These are phyloP conservation scores for Eutypa lata DNA, from an alignment of 2,329 filamentous ascomycete genomes.

Conservation along the genomic window DNA sequence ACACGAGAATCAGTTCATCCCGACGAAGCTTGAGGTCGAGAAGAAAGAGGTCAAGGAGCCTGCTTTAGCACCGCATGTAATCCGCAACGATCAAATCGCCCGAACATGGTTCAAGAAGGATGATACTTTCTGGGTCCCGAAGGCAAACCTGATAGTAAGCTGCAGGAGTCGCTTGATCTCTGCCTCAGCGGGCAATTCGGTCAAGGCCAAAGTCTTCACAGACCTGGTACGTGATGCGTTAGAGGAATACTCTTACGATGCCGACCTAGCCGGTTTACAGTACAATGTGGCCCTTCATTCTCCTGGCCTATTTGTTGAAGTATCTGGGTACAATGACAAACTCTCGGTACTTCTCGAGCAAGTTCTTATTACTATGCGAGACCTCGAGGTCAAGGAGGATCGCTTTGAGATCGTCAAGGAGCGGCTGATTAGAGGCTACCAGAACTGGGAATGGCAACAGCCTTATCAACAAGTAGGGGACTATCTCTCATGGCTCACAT, in stretches of 20 bases:
- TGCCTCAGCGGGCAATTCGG: constrained; percentile 71
- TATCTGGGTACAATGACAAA: constrained; percentile 96
- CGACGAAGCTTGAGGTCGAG: constrained; percentile 87
- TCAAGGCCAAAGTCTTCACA: constrained; percentile 77
- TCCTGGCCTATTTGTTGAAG: constrained; percentile 71
- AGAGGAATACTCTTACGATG: constrained; percentile 93
- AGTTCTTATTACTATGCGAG: constrained; percentile 77
- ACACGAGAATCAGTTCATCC: constrained; percentile 93
- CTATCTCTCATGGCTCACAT: constrained; percentile 76
- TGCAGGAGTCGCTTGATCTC: constrained; percentile 77
- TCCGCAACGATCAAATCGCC: constrained; percentile 77
- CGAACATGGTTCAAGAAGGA: constrained; percentile 98
- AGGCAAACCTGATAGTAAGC: constrained; percentile 80
- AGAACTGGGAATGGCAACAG: constrained; percentile 84
- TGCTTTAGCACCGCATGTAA: constrained; percentile 69
- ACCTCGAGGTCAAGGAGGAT: constrained; percentile 80
- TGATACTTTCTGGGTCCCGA: constrained; percentile 96
- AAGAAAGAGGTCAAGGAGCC: constrained; percentile 85
- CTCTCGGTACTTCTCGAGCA: constrained; percentile 87
- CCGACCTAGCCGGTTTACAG: constrained; percentile 83
- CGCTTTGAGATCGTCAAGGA: constrained; percentile 92
- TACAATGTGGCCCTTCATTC: constrained; percentile 75
- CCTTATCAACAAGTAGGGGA: constrained; percentile 86
- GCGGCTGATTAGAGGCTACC: constrained; percentile 69
- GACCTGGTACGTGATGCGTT: constrained; percentile 85